phyloP scores from a whole-genome alignment of 208 protist species.

The Trichomonas gallinae region DNA sequence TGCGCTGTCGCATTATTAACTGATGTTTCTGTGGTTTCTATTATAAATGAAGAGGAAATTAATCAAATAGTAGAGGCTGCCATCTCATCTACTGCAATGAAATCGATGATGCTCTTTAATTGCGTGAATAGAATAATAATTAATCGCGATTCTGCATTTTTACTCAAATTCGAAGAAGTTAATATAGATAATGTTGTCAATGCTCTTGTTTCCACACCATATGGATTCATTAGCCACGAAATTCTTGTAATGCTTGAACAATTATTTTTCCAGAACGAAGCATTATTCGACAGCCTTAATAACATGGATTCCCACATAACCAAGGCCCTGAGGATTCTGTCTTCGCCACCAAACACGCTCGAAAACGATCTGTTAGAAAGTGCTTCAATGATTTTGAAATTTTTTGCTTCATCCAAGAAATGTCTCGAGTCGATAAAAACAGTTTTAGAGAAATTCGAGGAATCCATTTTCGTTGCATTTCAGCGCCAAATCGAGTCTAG shows the following conservation, averaged over 20 bases:
- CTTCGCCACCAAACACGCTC: neutral
- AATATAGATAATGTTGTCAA: neutral
- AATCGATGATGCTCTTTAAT: neutral
- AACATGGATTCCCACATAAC: neutral
- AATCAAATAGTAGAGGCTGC: neutral
- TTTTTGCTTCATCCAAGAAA: neutral
- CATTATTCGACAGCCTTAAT: neutral
- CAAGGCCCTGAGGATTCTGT: neutral
- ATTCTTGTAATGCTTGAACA: neutral
- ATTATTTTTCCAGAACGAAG: neutral
- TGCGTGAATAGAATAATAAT: neutral
- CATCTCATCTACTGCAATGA: neutral
- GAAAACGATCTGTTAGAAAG: neutral
- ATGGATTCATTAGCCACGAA: neutral
- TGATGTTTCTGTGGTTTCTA: neutral
- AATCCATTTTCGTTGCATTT: neutral
- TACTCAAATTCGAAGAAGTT: neutral
- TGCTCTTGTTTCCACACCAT: neutral
- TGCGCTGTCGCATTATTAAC: neutral
- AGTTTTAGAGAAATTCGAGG: neutral
- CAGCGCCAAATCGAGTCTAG: neutral
- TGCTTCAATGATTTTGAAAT: neutral
- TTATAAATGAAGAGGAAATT: neutral
- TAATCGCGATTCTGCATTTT: neutral
- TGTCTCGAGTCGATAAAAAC: neutral